Percentiles rank a stretch among this genome's conserved stretches.
phyloP scores from a whole-genome alignment of 257 asterid genomes.

The Lithospermum erythrorhizon region DNA sequence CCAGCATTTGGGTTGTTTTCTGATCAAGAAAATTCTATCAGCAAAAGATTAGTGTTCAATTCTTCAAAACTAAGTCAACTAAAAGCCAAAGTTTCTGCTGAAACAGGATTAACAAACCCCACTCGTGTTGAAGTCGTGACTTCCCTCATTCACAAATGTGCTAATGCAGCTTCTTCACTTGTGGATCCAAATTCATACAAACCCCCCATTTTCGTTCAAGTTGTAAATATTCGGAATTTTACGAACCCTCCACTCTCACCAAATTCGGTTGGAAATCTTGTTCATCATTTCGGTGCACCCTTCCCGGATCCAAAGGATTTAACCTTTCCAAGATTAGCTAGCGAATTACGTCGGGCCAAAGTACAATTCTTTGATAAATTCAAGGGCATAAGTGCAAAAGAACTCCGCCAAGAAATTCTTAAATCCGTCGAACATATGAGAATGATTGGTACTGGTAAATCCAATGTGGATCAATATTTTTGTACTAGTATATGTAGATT shows the following conservation, averaged over 20 bases:
- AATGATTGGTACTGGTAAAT: no score
- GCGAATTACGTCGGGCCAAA: no score
- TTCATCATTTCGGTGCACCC: background rate
- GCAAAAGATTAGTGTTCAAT: slow-evolving; percentile 1
- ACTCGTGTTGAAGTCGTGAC: slow-evolving; percentile 8
- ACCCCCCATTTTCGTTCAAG: background rate
- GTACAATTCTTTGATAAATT: no score
- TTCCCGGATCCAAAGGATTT: no score
- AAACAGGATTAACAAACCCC: background rate
- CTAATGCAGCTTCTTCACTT: background rate
- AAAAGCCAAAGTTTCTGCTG: background rate
- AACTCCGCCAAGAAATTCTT: background rate
- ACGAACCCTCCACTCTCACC: background rate
- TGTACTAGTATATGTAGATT: background rate
- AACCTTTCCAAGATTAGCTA: no score
- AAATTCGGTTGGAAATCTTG: background rate
- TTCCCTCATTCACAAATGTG: background rate
- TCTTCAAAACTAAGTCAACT: background rate
- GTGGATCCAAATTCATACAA: background rate
- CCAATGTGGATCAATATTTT: background rate
- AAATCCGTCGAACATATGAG: background rate
- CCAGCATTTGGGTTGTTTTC: background rate
- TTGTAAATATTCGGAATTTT: background rate
- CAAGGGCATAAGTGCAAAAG: no score
- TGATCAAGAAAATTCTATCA: background rate